phyloP scores from a whole-genome alignment of 2,329 filamentous ascomycete species.

The Pyrenochaeta sp. region DNA sequence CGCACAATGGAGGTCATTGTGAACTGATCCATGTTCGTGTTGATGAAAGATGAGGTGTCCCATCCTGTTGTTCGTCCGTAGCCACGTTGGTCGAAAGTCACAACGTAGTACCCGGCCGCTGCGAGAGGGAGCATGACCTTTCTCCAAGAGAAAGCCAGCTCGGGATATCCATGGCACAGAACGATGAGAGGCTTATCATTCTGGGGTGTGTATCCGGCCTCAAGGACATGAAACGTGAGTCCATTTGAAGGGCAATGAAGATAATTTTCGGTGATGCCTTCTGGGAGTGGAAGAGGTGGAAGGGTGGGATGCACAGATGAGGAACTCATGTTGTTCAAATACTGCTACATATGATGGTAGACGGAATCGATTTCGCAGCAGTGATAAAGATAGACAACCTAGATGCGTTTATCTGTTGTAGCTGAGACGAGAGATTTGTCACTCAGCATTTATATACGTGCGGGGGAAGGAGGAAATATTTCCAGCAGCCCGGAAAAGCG shows the following conservation, averaged over 20 bases:
- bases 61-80: constrained; percentile 72
- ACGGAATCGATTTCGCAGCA: neutral
- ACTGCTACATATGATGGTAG: too few species aligned
- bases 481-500: neutral
- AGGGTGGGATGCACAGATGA: constrained; percentile 23
- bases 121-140: constrained; percentile 68
- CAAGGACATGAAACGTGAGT: constrained; percentile 68
- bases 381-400: neutral
- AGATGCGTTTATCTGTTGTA: too few species aligned
- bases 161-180: constrained; percentile 72
- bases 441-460: neutral
- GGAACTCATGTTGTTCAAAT: constrained; percentile 1
- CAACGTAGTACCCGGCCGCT: constrained; percentile 67
- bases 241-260: constrained; percentile 63
- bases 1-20: constrained; percentile 65
- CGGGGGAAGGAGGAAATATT: neutral
- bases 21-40: constrained; percentile 65
- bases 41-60: constrained; percentile 59
- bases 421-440: neutral
- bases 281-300: constrained; percentile 62
- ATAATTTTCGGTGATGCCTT: constrained; percentile 63
- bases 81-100: constrained; percentile 72
- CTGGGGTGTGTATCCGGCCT: constrained; percentile 56
- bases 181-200: constrained; percentile 63
- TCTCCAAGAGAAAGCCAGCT: constrained; percentile 74